phyloP scores from a whole-genome alignment of 371 early-diverging fungal species.

The Dinochytrium kinnereticum region DNA sequence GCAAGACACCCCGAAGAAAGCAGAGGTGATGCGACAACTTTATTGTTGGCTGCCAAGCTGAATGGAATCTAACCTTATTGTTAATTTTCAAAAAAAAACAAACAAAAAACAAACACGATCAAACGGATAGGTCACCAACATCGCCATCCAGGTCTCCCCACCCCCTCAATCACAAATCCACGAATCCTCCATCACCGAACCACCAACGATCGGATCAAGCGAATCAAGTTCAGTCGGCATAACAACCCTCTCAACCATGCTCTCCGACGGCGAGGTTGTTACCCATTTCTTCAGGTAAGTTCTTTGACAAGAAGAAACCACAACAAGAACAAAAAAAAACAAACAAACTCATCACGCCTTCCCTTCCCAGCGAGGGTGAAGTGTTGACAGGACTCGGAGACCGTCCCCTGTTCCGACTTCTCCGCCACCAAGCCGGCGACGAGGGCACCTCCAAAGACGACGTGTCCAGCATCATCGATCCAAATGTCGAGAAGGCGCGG shows the following conservation, averaged over 20 bases:
- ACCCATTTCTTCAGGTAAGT: slow-evolving; percentile 33
- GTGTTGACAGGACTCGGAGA: slow-evolving; percentile 12
- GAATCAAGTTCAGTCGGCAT: slow-evolving; percentile 24
- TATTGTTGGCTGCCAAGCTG: neutral
- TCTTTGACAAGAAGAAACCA: slow-evolving; percentile 21
- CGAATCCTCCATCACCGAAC: slow-evolving; percentile 11
- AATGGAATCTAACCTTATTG: neutral
- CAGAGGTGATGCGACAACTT: too few species aligned
- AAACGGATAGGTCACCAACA: neutral
- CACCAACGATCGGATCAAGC: slow-evolving; percentile 21
- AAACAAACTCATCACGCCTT: neutral
- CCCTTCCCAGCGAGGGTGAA: slow-evolving; percentile 32
- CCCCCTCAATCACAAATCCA: neutral
- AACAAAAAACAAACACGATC: too few species aligned
- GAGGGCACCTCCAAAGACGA: too few species aligned
- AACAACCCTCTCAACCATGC: slow-evolving; percentile 33
- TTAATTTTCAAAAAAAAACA: neutral
- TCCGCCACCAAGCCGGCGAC: neutral
- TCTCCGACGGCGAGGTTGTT: slow-evolving; percentile 37
- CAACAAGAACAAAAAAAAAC: neutral
- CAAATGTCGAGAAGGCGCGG: too few species aligned
- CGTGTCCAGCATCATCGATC: too few species aligned
- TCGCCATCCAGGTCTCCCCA: neutral
- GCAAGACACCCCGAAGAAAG: too few species aligned
- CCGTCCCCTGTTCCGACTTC: neutral